Percentiles rank a stretch among this genome's conserved stretches.
Evolutionary conservation across 1,284 basidiomycete genomes (phyloP).

Genomic region (Takashimella tepidaria): DNA sequence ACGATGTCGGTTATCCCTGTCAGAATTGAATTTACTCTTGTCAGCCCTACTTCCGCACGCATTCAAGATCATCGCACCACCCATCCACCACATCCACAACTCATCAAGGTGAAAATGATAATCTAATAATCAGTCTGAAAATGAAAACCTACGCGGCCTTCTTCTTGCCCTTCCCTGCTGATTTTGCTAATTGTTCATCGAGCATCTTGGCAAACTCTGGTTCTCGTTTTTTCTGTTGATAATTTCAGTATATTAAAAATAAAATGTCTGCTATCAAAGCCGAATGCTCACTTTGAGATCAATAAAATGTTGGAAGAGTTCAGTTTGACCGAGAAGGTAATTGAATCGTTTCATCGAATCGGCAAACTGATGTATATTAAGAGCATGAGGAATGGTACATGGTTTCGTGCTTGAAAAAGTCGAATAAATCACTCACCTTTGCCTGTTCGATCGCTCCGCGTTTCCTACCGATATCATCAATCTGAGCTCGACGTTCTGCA

Average conservation of each 20-base stretch:
- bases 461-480: conserved; percentile 41
- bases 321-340: conserved; percentile 90
- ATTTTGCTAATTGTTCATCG: conserved; percentile 57
- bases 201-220: conserved; percentile 89
- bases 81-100: conserved; percentile 1
- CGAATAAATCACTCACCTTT: conserved; percentile 45
- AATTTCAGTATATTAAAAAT: too few species aligned
- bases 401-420: too few species aligned
- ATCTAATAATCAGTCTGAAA: too few species aligned
- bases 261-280: too few species aligned
- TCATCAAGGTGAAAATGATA: background rate
- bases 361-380: too few species aligned
- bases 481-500: conserved; percentile 38
- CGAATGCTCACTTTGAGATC: conserved; percentile 87
- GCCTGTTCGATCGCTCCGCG: conserved; percentile 42
- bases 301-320: conserved; percentile 92
- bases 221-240: conserved; percentile 70
- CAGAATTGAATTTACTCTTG: background rate
- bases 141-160: conserved; percentile 58
- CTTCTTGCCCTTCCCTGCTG: conserved; percentile 74
- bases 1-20: conserved; percentile 71
- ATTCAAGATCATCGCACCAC: too few species aligned
- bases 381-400: conserved; percentile 4
- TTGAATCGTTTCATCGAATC: conserved; percentile 94
- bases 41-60: conserved; percentile 8